Evolutionary conservation across 1,139 yeast species (phyloP).

Genomic region (Nakaseomyces sp.): DNA sequence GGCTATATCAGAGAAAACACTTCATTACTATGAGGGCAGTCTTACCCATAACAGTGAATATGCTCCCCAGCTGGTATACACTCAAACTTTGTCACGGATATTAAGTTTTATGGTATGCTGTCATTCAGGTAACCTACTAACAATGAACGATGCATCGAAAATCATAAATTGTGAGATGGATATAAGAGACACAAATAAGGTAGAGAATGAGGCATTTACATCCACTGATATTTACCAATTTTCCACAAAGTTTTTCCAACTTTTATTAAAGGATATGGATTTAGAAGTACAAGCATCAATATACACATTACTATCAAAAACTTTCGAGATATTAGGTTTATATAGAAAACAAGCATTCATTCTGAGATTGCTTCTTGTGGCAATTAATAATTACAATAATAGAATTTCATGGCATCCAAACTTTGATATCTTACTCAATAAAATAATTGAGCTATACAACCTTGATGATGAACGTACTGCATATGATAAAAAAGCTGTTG

Average conservation of each 20-base stretch:
- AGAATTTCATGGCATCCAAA: constrained; percentile 16
- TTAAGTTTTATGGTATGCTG: constrained; percentile 53
- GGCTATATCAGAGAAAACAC: constrained; percentile 41
- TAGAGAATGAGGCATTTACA: constrained; percentile 29
- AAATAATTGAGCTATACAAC: constrained; percentile 38
- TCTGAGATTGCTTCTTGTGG: constrained; percentile 49
- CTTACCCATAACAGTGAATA: constrained; percentile 57
- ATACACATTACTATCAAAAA: constrained; percentile 55
- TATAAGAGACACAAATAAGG: constrained; percentile 8
- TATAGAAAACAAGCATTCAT: constrained; percentile 63
- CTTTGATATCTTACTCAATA: constrained; percentile 35
- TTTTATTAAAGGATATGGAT: constrained; percentile 38
- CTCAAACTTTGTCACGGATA: constrained; percentile 60
- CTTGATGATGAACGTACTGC: constrained; percentile 26
- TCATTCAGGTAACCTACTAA: constrained; percentile 37
- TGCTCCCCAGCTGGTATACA: constrained; percentile 74
- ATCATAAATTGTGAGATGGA: constrained; percentile 10
- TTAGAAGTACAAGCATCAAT: constrained; percentile 50
- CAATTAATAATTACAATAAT: constrained; percentile 39
- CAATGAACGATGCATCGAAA: constrained; percentile 34
- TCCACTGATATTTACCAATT: constrained; percentile 42
- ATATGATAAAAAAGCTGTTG: constrained; percentile 22
- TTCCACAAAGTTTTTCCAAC: constrained; percentile 38
- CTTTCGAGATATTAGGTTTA: constrained; percentile 56
- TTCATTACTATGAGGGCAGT: constrained; percentile 53